Percentiles rank a stretch among this genome's conserved stretches.
These are phyloP conservation scores for Hymenoscyphus fraxineus DNA, from an alignment of 2,329 filamentous ascomycete species.

Conservation along the genomic window DNA sequence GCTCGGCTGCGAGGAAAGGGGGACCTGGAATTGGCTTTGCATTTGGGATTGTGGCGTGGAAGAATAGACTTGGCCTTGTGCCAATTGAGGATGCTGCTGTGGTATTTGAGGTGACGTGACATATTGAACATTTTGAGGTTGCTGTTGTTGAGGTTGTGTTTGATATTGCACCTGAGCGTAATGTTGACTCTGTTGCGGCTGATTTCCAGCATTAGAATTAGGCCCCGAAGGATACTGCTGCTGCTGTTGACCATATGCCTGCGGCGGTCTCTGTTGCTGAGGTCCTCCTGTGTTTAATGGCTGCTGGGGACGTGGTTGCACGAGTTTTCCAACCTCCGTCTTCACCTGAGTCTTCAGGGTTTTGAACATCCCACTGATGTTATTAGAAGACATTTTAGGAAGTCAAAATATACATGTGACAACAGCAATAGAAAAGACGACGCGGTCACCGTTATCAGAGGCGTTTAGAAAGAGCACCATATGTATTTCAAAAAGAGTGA, in stretches of 20 bases:
- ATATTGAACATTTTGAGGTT: neutral
- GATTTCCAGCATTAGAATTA: neutral
- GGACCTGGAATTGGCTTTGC: constrained; percentile 2
- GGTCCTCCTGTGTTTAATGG: neutral
- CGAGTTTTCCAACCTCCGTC: neutral
- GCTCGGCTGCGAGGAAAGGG: neutral
- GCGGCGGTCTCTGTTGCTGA: constrained; percentile 1
- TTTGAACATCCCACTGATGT: constrained; percentile 6
- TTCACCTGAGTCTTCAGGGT: constrained; percentile 5
- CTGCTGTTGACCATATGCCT: constrained; percentile 2
- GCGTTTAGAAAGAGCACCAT: neutral
- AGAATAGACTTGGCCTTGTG: neutral
- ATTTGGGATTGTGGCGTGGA: neutral
- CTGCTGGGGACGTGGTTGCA: constrained; percentile 4
- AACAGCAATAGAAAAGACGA: neutral
- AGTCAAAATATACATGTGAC: neutral
- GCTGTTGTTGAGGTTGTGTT: neutral
- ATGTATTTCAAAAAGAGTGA: neutral
- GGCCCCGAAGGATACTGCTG: constrained; percentile 1
- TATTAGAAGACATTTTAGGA: neutral
- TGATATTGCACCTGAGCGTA: constrained; percentile 1
- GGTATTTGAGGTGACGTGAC: neutral
- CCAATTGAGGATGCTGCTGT: neutral
- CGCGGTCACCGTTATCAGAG: neutral
- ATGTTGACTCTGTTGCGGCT: constrained; percentile 1